These are phyloP conservation scores for Nemania diffusa DNA, from an alignment of 2,329 filamentous ascomycete genomes.

Conservation along the genomic window DNA sequence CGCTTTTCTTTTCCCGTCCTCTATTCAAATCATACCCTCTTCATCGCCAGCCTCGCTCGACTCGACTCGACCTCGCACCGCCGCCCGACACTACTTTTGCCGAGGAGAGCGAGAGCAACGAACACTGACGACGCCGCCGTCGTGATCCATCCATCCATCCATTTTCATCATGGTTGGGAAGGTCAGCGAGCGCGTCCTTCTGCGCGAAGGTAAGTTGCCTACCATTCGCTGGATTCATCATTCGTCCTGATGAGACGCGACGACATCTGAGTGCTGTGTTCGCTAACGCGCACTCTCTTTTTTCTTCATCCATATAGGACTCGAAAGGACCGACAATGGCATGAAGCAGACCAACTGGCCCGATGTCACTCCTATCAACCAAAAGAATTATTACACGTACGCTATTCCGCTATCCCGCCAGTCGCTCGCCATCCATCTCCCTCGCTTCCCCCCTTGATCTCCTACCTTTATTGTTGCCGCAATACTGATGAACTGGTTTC, in stretches of 20 bases:
- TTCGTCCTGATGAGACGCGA: neutral
- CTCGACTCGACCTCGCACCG: neutral
- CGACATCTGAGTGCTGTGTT: neutral
- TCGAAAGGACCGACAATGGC: constrained; percentile 97
- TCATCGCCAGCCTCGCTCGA: neutral
- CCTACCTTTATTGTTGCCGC: neutral
- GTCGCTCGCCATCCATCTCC: too few relatives aligned
- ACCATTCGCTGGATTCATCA: neutral
- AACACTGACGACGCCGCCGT: too few relatives aligned
- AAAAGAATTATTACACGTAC: constrained; percentile 99
- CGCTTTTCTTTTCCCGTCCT: neutral
- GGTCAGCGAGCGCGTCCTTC: constrained; percentile 72
- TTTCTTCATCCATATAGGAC: constrained; percentile 65
- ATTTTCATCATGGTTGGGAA: constrained; percentile 66
- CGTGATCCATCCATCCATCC: constrained; percentile 19
- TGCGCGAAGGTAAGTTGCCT: constrained; percentile 63
- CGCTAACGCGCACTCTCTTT: neutral
- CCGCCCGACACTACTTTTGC: too few relatives aligned
- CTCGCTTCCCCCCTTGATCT: neutral
- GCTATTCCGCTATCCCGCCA: constrained; percentile 49
- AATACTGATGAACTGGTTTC: constrained; percentile 37
- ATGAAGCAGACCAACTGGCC: constrained; percentile 97
- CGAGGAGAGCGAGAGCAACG: too few relatives aligned
- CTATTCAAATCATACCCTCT: neutral
- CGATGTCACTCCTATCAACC: constrained; percentile 91